Base-by-base conservation (phyloP, 2,329 filamentous ascomycete genomes). In the Epichloe hybrida region DNA sequence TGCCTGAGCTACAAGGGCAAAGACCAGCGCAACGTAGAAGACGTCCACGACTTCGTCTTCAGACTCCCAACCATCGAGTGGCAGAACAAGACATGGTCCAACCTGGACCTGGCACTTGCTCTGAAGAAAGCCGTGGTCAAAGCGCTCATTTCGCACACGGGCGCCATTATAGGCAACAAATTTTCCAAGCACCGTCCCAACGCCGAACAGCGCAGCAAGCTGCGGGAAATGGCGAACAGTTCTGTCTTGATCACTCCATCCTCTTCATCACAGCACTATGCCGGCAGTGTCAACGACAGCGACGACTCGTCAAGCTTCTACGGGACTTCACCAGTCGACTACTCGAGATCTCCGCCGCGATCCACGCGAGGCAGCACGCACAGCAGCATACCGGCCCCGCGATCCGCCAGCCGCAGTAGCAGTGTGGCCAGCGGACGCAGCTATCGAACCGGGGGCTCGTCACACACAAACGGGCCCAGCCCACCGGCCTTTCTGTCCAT, bases 41-140 rank as follows among this genome's bases (percentile, higher is more conserved):
- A 98, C 66, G 85, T 98, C 15, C 91, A 98, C 68, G 85, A 97
- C 63, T 94, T 98, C 58, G 93, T 98, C 46, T 98, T 98, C 77
- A 83, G 88, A 36, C 80, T 98, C 69, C 93, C 93, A 3, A 85
- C 86, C 2, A 83, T 98, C 45, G 93, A 98, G 65, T 97, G 95
- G 71, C 82, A 88, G 56, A 98, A 98, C 75, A 98, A 98, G 73
- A 97, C 90, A 8, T 98, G 93, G 93, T 96, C 89, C 6, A 98
- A 97, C 64, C 77, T 98, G 6, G 93, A 98, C 62, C 79, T 98
- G 9, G 90, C 91, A 0, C 75, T 97, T 46, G 86, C 89, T 13
- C 76, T 98, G 50, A 97, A 98, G 71, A 94, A 90, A 64, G 90
- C 95, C 45, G 86, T 97, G 52, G 88, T 95, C 63, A 87, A 89